Evolutionary conservation across 257 asterid species (phyloP).

Genomic region (Gardenia jasminoides): DNA sequence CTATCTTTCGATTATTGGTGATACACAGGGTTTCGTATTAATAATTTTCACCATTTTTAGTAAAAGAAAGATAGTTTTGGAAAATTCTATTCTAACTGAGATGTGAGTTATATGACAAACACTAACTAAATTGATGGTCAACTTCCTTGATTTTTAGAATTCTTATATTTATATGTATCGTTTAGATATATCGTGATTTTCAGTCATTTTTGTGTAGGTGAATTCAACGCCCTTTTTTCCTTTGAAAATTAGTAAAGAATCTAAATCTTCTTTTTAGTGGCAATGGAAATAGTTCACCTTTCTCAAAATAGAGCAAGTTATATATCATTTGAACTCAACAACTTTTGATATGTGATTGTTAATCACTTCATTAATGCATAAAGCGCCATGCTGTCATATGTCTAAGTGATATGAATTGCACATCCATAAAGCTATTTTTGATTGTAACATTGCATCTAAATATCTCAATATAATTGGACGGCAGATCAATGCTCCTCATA

Average conservation of each 20-base stretch:
- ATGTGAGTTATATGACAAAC: too few species aligned
- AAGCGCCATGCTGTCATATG: background rate
- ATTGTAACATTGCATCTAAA: background rate
- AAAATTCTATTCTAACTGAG: too few species aligned
- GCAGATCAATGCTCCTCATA: background rate
- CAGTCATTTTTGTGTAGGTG: too few species aligned
- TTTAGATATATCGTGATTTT: too few species aligned
- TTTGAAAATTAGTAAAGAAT: background rate
- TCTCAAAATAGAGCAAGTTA: background rate
- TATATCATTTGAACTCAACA: background rate
- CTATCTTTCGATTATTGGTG: too few species aligned
- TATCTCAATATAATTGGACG: background rate
- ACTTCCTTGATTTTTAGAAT: too few species aligned
- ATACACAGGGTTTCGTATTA: background rate
- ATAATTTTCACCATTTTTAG: background rate
- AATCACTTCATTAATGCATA: background rate
- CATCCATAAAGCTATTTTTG: background rate
- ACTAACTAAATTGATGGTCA: too few species aligned
- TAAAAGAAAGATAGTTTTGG: background rate
- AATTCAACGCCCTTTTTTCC: background rate
- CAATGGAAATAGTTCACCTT: background rate
- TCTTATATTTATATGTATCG: too few species aligned
- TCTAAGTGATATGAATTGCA: background rate
- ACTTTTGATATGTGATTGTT: background rate
- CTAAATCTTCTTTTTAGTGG: background rate